A percentile compares a stretch with the other conserved stretches of the same genome.
Conservation (phyloP, 1,284 basidiomycete species). For the Prillingera fragicola region DNA sequence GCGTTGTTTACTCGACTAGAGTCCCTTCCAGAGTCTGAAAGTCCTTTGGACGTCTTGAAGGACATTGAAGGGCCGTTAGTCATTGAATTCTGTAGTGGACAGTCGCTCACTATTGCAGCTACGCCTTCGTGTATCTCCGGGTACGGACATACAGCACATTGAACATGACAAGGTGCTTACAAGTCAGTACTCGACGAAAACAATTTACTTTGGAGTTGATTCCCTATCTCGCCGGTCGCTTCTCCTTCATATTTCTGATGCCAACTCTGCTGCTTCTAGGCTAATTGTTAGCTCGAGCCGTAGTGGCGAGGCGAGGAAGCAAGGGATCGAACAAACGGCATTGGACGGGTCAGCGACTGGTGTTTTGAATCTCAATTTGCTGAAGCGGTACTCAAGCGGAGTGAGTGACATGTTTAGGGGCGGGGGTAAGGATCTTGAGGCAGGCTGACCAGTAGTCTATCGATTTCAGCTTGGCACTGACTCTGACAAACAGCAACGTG, state of each 20-base stretch:
- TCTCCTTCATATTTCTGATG: constrained; percentile 51
- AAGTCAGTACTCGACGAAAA: constrained; percentile 48
- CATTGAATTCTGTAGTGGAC: constrained; percentile 3
- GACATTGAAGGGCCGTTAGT: constrained; percentile 81
- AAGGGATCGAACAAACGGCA: constrained; percentile 23
- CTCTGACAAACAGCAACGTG: not conserved
- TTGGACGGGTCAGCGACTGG: constrained; percentile 38
- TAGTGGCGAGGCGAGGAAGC: constrained; percentile 15
- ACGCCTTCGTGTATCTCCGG: constrained; percentile 74
- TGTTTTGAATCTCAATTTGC: constrained; percentile 14
- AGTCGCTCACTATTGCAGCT: constrained; percentile 51
- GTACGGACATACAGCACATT: constrained; percentile 55
- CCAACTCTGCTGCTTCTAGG: not conserved
- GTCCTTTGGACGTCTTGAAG: constrained; percentile 56
- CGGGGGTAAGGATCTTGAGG: too few species aligned
- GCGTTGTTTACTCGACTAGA: constrained; percentile 60
- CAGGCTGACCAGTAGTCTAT: too few species aligned
- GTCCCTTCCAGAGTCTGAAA: constrained; percentile 45
- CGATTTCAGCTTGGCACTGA: not conserved
- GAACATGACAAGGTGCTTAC: not conserved
- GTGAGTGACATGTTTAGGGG: not conserved
- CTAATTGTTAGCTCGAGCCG: constrained; percentile 31
- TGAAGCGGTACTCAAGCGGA: not conserved
- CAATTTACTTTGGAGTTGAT: constrained; percentile 75
- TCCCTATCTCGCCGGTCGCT: constrained; percentile 87